phyloP scores from a whole-genome alignment of 441 rosid species.

The Eruca vesicaria region DNA sequence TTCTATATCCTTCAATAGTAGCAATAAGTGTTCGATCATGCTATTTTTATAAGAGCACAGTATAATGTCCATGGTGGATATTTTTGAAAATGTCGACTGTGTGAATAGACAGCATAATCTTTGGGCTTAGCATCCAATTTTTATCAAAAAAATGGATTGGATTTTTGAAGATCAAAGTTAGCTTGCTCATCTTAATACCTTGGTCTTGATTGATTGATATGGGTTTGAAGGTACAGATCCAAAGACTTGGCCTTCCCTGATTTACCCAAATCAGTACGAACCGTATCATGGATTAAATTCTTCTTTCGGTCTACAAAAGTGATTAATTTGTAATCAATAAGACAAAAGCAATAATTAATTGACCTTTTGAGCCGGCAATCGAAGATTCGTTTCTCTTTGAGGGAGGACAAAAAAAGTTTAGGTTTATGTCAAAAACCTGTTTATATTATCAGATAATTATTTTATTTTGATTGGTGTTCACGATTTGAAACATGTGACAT shows the following conservation, averaged over 20 bases:
- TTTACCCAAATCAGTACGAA: background rate
- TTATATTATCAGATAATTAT: background rate
- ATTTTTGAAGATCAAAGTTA: background rate
- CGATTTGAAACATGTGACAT: slow-evolving; percentile 36
- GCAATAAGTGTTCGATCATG: background rate
- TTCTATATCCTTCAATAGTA: too few species aligned
- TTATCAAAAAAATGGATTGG: too few species aligned
- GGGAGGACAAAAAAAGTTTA: background rate
- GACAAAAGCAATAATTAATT: background rate
- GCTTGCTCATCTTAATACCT: background rate
- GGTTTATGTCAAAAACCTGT: background rate
- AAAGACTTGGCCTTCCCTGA: background rate
- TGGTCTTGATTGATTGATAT: background rate
- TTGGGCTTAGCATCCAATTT: background rate
- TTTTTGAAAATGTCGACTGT: background rate
- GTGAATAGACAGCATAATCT: background rate
- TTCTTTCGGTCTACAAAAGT: background rate
- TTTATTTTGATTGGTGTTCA: slow-evolving; percentile 22
- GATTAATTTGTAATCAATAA: background rate
- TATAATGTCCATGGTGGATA: background rate
- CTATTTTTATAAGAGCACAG: background rate
- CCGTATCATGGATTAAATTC: background rate
- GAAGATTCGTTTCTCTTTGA: slow-evolving; percentile 19
- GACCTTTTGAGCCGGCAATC: background rate
- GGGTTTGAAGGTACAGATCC: background rate